Base-by-base conservation (phyloP, 805 yeast species). In the Schwanniomyces vanrijiae region DNA sequence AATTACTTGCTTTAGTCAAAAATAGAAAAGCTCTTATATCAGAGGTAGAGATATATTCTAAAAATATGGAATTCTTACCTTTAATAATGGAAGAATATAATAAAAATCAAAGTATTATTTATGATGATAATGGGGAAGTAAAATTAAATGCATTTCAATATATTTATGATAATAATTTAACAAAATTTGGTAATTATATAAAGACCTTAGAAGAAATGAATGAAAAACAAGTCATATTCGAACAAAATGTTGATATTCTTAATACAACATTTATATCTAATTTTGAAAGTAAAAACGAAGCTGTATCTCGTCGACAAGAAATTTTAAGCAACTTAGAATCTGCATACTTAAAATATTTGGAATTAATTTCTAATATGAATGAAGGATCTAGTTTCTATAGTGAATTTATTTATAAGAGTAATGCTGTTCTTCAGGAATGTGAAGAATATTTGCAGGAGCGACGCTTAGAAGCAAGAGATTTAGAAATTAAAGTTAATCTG, bases 321-420 rank as follows among this genome's bases (percentile, higher is more conserved):
- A 77, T 78, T 0, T 61, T 87, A 37, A 82, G 80, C 45, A 66
- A 62, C 1, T 61, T 86, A 24, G 86, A 81, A 45, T 62, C 70
- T 4, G 79, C 77, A 1, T 78, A 73, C 51, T 62, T 69, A 34
- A 75, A 78, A 41, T 85, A 73, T 55, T 62, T 74, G 24, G 88
- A 86, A 55, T 73, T 88, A 2, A 62, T 76, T 14, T 68, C 73
- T 4, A 86, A 88, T 58, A 61, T 89, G 22, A 76, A 76, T 25
- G 87, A 86, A 55, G 97, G 96, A 0, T 56, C 79, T 0, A 75
- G 76, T 45, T 90, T 90, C 59, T 91, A 91, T 66, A 73, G 73
- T 33, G 86, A 83, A 44, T 78, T 88, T 50, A 66, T 76, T 25
- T 62, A 62, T 7, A 77, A 78, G 44, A 74, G 80, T 5, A 66